Percentiles rank a stretch among this genome's conserved stretches.
phyloP scores from a whole-genome alignment of 2,329 filamentous ascomycete species.

The Pseudogymnoascus sp. region DNA sequence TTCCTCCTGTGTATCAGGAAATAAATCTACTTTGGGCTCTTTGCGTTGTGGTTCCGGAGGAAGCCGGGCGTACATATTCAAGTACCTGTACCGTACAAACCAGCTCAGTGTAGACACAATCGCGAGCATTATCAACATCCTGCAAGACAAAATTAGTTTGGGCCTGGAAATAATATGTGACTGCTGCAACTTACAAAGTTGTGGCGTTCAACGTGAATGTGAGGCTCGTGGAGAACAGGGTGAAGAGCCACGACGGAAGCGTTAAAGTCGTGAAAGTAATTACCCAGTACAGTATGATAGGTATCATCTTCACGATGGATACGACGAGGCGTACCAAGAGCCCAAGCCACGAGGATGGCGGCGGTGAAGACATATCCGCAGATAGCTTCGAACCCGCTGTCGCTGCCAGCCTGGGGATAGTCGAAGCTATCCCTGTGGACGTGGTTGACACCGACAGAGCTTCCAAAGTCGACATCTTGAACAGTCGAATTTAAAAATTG shows the following conservation, averaged over 20 bases:
- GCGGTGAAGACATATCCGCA: conserved; percentile 2
- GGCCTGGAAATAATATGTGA: neutral
- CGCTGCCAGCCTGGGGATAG: neutral
- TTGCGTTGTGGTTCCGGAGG: conserved; percentile 93
- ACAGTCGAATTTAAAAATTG: neutral
- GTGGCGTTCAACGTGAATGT: conserved; percentile 99
- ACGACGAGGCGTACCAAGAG: conserved; percentile 47
- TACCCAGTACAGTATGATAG: conserved; percentile 62
- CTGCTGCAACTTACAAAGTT: conserved; percentile 58
- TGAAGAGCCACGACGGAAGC: conserved; percentile 80
- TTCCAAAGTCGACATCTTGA: conserved; percentile 8
- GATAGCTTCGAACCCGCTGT: neutral
- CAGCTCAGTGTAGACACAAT: conserved; percentile 82
- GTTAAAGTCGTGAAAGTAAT: conserved; percentile 83
- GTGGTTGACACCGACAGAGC: neutral
- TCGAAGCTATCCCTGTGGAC: neutral
- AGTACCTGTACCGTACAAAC: conserved; percentile 88
- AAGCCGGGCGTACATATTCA: conserved; percentile 93
- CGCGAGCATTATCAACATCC: conserved; percentile 66
- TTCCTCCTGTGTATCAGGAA: conserved; percentile 84
- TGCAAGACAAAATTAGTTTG: conserved; percentile 28
- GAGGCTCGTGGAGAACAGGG: conserved; percentile 80
- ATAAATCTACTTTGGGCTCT: conserved; percentile 89
- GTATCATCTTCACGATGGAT: conserved; percentile 45
- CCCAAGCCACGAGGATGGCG: conserved; percentile 44